These are phyloP conservation scores for Podaxis sp. DNA, from an alignment of 768 basidiomycete genomes.

Conservation along the genomic window DNA sequence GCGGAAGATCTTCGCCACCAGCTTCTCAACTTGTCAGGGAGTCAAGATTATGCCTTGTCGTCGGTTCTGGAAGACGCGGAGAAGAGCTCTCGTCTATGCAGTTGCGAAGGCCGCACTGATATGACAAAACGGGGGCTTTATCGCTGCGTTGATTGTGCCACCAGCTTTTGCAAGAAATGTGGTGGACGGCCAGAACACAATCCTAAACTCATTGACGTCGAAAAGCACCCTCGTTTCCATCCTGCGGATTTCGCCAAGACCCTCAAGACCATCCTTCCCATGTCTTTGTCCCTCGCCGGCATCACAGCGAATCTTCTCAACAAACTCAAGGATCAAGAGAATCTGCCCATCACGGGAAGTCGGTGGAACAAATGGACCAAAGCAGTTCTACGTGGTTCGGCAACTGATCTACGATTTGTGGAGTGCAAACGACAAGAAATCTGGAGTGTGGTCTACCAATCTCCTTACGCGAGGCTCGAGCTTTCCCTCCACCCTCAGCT, in stretches of 20 bases:
- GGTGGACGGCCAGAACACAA: constrained; percentile 91
- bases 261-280: constrained; percentile 79
- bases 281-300: constrained; percentile 65
- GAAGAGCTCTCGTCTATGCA: constrained; percentile 73
- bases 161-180: constrained; percentile 79
- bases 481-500: constrained; percentile 71
- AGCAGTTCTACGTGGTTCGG: constrained; percentile 56
- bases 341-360: constrained; percentile 40
- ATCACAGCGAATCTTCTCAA: constrained; percentile 52
- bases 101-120: constrained; percentile 85
- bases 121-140: constrained; percentile 65
- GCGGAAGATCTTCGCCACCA: constrained; percentile 53
- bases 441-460: constrained; percentile 81
- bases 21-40: constrained; percentile 65
- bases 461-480: constrained; percentile 66
- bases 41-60: constrained; percentile 39
- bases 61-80: constrained; percentile 62
- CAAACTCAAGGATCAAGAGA: constrained; percentile 34
- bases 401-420: constrained; percentile 74
- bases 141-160: constrained; percentile 72
- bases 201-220: constrained; percentile 49
- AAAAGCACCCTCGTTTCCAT: constrained; percentile 50
- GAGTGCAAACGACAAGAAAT: constrained; percentile 84
- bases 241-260: constrained; percentile 73
- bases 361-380: constrained; percentile 68